Percentiles rank a stretch among this genome's conserved stretches.
Evolutionary conservation across 257 asterid genomes (phyloP).

Genomic region (Solanum virginianum): DNA sequence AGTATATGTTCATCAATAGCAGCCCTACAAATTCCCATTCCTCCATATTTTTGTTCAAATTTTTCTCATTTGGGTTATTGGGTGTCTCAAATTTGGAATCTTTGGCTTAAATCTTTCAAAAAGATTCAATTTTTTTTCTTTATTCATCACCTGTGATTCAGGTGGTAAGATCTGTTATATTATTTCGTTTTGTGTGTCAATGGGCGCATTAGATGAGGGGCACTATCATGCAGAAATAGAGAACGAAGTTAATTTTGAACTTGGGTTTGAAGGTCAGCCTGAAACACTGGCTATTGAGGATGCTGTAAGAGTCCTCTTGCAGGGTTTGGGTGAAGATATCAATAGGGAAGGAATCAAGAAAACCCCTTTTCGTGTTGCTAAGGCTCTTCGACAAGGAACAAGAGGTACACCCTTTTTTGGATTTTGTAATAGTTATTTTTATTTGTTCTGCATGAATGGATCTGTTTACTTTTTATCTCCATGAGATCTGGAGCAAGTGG

Average conservation of each 20-base stretch:
- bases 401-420: slow-evolving; percentile 35
- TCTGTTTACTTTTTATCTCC: not conserved
- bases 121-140: not conserved
- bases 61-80: slow-evolving; percentile 8
- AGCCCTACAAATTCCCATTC: slow-evolving; percentile 6
- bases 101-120: slow-evolving; percentile 14
- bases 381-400: slow-evolving; percentile 78
- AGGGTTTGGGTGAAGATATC: slow-evolving; percentile 85
- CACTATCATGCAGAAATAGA: slow-evolving; percentile 40
- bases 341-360: slow-evolving; percentile 71
- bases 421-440: not conserved
- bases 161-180: not conserved
- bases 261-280: slow-evolving; percentile 37
- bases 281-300: slow-evolving; percentile 54
- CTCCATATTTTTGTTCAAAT: not conserved
- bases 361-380: slow-evolving; percentile 93
- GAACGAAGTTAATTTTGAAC: slow-evolving; percentile 49
- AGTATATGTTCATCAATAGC: slow-evolving; percentile 1
- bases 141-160: not conserved
- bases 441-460: not conserved
- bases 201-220: slow-evolving; percentile 89
- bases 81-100: slow-evolving; percentile 24
- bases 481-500: not conserved
- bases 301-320: slow-evolving; percentile 79
- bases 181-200: slow-evolving; percentile 14